These are phyloP conservation scores for Aspergillus pseudoglaucus DNA, from an alignment of 2,329 filamentous ascomycete species.

Conservation along the genomic window DNA sequence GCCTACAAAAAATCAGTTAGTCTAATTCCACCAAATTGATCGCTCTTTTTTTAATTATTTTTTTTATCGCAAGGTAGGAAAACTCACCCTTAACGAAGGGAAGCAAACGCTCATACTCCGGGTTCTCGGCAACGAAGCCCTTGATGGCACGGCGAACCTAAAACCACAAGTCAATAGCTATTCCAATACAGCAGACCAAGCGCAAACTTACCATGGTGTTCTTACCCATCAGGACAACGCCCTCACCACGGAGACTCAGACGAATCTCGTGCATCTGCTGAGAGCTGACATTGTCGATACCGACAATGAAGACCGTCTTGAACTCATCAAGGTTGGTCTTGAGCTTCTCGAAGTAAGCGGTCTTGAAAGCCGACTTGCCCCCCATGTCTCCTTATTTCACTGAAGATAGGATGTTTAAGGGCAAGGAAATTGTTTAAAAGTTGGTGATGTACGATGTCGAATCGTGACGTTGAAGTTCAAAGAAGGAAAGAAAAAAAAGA, in stretches of 20 bases:
- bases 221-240: slow-evolving; percentile 98
- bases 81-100: slow-evolving; percentile 74
- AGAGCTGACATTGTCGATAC: slow-evolving; percentile 98
- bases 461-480: slow-evolving; percentile 20
- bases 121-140: slow-evolving; percentile 82
- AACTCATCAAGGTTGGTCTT: slow-evolving; percentile 95
- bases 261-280: slow-evolving; percentile 99
- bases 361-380: slow-evolving; percentile 93
- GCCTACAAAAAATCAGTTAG: slow-evolving; percentile 38
- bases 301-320: slow-evolving; percentile 96
- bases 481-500: slow-evolving; percentile 11
- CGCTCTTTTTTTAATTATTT: too few species aligned
- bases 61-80: background rate
- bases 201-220: slow-evolving; percentile 84
- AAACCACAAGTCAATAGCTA: slow-evolving; percentile 7
- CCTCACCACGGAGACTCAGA: slow-evolving; percentile 78
- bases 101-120: slow-evolving; percentile 97
- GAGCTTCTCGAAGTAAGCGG: slow-evolving; percentile 99
- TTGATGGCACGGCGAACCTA: slow-evolving; percentile 94
- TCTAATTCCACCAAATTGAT: background rate
- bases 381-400: slow-evolving; percentile 88
- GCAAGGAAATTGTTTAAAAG: slow-evolving; percentile 49
- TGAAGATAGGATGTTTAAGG: slow-evolving; percentile 99
- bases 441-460: slow-evolving; percentile 19
- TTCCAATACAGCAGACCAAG: background rate